These are phyloP conservation scores for Petunia hybrid DNA, from an alignment of 305 asterid genomes.

Conservation along the genomic window DNA sequence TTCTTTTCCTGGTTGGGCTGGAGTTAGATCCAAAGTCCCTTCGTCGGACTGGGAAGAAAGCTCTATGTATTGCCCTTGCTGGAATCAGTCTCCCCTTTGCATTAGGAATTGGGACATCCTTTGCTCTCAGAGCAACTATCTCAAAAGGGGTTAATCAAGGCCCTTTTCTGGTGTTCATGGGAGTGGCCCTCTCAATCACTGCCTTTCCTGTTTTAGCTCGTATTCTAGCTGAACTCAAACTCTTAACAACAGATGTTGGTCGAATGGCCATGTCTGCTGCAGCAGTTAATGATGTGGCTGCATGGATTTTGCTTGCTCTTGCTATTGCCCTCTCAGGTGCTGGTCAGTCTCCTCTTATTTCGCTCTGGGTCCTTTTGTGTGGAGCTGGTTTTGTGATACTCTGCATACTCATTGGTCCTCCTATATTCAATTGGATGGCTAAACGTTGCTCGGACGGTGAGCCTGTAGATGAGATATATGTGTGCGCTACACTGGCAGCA, in stretches of 20 bases:
- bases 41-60: conserved; percentile 73
- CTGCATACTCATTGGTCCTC: conserved; percentile 64
- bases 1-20: conserved; percentile 83
- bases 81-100: conserved; percentile 79
- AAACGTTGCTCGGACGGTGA: conserved; percentile 77
- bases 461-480: conserved; percentile 81
- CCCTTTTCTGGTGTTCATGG: conserved; percentile 89
- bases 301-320: conserved; percentile 90
- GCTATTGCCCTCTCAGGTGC: conserved; percentile 83
- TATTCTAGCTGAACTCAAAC: conserved; percentile 88
- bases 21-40: conserved; percentile 77
- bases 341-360: conserved; percentile 64
- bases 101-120: conserved; percentile 83
- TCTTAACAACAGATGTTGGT: conserved; percentile 84
- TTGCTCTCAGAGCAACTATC: conserved; percentile 57
- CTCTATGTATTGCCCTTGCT: conserved; percentile 72
- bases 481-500: conserved; percentile 68
- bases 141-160: conserved; percentile 54
- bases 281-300: conserved; percentile 91
- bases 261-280: conserved; percentile 96
- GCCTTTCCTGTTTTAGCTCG: conserved; percentile 97
- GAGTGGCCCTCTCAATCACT: conserved; percentile 93
- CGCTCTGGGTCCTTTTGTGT: conserved; percentile 79
- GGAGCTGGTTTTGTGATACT: conserved; percentile 61
- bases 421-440: conserved; percentile 75